A percentile compares a stretch with the other conserved stretches of the same genome.
These are phyloP conservation scores for Ophiostoma ips DNA, from an alignment of 2,329 filamentous ascomycete species.

Conservation along the genomic window DNA sequence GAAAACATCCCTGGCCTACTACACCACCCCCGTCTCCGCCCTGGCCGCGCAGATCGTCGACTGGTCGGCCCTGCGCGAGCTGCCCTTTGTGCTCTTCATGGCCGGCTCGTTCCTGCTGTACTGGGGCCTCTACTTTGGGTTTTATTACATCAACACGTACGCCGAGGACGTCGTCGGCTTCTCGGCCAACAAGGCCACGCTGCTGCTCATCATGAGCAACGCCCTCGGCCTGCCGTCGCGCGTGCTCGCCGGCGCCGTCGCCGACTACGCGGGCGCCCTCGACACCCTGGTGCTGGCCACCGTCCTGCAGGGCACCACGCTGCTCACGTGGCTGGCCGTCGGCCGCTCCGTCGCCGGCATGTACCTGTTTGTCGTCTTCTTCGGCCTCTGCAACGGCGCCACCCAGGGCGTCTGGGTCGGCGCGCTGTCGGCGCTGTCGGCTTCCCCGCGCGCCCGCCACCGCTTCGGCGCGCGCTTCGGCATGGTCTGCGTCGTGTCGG, in stretches of 20 bases:
- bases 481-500: conserved; percentile 27
- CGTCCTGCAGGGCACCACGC: conserved; percentile 25
- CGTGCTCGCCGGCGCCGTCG: conserved; percentile 36
- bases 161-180: conserved; percentile 28
- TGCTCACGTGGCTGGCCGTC: conserved; percentile 37
- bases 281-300: conserved; percentile 35
- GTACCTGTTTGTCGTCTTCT: conserved; percentile 30
- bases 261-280: conserved; percentile 39
- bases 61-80: conserved; percentile 33
- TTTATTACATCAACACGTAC: conserved; percentile 28
- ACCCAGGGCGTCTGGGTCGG: conserved; percentile 23
- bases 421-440: conserved; percentile 25
- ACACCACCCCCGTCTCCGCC: background rate
- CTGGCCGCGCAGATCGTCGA: conserved; percentile 33
- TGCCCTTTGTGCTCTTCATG: conserved; percentile 28
- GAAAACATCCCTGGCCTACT: background rate
- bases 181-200: conserved; percentile 34
- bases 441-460: background rate
- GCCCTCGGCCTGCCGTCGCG: conserved; percentile 42
- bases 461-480: conserved; percentile 30
- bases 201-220: conserved; percentile 43
- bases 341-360: conserved; percentile 22
- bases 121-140: conserved; percentile 39
- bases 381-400: conserved; percentile 30
- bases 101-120: conserved; percentile 28